Evolutionary conservation across 1,284 basidiomycete genomes (phyloP), one percentile per base, ranked within the genome.

Genomic region (Lignosus rhinocerotis): DNA sequence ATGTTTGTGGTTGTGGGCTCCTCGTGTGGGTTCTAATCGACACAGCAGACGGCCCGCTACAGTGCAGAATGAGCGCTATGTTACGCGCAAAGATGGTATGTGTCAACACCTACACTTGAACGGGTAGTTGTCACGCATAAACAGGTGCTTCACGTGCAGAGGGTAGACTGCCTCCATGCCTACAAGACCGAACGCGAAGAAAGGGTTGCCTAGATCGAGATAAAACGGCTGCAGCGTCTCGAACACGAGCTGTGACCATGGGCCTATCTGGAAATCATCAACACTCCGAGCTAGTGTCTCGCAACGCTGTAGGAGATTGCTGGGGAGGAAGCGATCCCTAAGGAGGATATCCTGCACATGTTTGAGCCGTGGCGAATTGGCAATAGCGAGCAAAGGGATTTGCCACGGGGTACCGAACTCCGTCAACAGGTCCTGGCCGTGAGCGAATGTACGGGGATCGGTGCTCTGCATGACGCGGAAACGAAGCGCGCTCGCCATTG

Each of bases 361-460:
- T 30, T 33, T n/a, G 33, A 21, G 33, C 33, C 53, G 55, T 2
- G 31, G 21, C 38, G 46, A 48, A 17, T 36, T 16, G 12, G 53
- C 53, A n/a, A 61, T 14, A 3, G 55, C 55, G 11, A 58, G 11
- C 36, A 59, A 45, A 2, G 59, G 48, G 5, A 64, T 49, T 11
- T 55, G 48, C 59, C 62, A 63, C 2, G 53, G 56, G 14, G 49
- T 21, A 17, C 59, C 62, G 34, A 43, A 36, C 31, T 51, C 47
- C 19, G 46, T 51, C 46, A 39, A 16, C 11, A 63, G 56, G 55
- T 63, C 59, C 11, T n/a, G 21, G 17, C 56, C 62, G 2, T 19
- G 6, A 3, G 49, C 36, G 39, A 53, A 58, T n/a, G 44, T 11
- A 1, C 21, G 5, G 7, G 56, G 45, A 25, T 54, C 52, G 6